Evolutionary conservation across 2,329 filamentous ascomycete genomes (phyloP), one percentile per base, ranked within the genome.

Genomic region (Scedosporium aurantiacum): DNA sequence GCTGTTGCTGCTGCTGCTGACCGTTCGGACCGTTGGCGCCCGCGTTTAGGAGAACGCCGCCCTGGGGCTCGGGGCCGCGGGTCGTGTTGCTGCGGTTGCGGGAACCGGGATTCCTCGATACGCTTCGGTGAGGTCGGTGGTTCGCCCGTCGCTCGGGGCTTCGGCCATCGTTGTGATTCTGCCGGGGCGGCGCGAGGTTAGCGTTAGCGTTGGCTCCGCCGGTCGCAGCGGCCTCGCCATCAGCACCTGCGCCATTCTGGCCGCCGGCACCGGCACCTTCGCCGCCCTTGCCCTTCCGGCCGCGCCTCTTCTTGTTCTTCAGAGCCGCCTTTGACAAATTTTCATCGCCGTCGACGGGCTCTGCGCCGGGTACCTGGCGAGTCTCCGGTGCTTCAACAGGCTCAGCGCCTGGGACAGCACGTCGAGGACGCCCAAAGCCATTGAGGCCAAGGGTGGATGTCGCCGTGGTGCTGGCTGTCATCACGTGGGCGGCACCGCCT

Each of bases 241-340:
- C 60, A 23, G 57, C 41, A 25, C 14, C 32, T 8, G 32, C 57
- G 76, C 66, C 50, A 27, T 54, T 54, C 21, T 57, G n/a, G 57
- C 61, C 32, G 32, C 32, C 57, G 85, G 86, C 58, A 83, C 32
- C 57, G 85, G 86, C 58, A 83, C 84, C 18, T 90, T 89, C 5
- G 79, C 82, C 37, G 56, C 94, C 91, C 71, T 92, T 94, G 59
- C 84, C 83, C 77, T 97, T 97, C 81, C 95, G 97, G 66, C 80
- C 83, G 65, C 94, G 85, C 83, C 97, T 97, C 84, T 97, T 97
- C 84, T 97, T 97, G 77, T 97, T 97, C 82, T 97, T 97, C 68
- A 90, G 78, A 12, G 89, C 91, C 60, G 88, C 85, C 77, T 94
- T 95, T 64, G 89, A 92, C 64, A 94, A 73, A 67, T 82, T 86